Evolutionary conservation across 176 grass and related monocot species (phyloP).

Genomic region (Chrysopogon serrulatus): DNA sequence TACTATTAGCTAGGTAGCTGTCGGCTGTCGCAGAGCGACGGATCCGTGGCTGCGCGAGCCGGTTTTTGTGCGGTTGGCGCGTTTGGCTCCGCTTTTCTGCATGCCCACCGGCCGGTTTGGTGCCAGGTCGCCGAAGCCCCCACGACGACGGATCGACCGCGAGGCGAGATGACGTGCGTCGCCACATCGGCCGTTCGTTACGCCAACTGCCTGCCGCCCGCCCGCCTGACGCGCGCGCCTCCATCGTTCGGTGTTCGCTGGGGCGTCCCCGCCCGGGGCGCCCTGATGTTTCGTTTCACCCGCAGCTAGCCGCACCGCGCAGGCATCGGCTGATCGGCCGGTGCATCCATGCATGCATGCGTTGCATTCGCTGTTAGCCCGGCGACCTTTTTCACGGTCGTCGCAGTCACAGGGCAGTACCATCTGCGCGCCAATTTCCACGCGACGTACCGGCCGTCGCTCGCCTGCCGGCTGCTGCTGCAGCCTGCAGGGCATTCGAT

Average conservation of each 20-base stretch:
- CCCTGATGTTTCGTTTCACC: neutral
- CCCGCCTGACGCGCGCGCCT: too few relatives aligned
- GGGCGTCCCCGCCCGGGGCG: neutral
- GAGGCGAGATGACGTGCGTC: neutral
- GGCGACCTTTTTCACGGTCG: neutral
- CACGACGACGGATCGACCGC: neutral
- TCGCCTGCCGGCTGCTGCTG: neutral
- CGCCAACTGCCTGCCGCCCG: neutral
- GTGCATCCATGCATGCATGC: neutral
- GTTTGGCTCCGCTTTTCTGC: conserved; percentile 7
- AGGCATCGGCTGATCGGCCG: too few relatives aligned
- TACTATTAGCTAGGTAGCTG: neutral
- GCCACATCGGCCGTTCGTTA: conserved; percentile 12
- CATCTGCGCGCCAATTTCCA: neutral
- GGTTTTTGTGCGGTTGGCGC: neutral
- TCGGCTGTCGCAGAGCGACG: neutral
- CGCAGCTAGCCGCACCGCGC: too few relatives aligned
- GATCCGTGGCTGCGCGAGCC: neutral
- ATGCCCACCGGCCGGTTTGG: conserved; percentile 42
- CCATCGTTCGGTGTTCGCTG: neutral
- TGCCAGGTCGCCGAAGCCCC: conserved; percentile 3
- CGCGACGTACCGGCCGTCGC: neutral
- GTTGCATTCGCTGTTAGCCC: neutral
- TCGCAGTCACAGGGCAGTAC: neutral
- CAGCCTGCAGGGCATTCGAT: too few relatives aligned